These are phyloP conservation scores for Capronia coronata DNA, from an alignment of 2,329 filamentous ascomycete genomes.

Conservation along the genomic window DNA sequence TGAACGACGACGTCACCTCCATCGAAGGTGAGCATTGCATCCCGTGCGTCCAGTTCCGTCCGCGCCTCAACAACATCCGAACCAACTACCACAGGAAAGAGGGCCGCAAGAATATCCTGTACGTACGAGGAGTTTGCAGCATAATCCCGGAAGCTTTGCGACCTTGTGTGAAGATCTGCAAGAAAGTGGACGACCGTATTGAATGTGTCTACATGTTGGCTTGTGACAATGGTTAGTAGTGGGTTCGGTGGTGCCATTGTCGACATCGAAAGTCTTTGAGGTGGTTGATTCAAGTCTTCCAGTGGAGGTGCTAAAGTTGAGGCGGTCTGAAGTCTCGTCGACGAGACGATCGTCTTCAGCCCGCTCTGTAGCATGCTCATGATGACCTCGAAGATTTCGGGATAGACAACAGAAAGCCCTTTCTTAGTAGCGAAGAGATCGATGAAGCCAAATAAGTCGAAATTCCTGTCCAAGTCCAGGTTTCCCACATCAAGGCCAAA, in stretches of 20 bases:
- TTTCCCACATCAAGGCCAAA: constrained; percentile 76
- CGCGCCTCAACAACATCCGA: constrained; percentile 76
- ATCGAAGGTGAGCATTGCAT: constrained; percentile 75
- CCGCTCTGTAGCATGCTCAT: constrained; percentile 82
- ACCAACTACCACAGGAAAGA: constrained; percentile 85
- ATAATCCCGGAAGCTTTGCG: constrained; percentile 74
- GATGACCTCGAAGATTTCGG: constrained; percentile 73
- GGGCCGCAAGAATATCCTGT: constrained; percentile 66
- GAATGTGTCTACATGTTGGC: constrained; percentile 59
- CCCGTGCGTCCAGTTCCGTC: constrained; percentile 76
- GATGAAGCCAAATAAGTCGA: constrained; percentile 67
- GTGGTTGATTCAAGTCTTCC: constrained; percentile 38
- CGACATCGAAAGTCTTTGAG: constrained; percentile 27
- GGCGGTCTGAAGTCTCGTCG: constrained; percentile 42
- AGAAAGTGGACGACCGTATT: constrained; percentile 74
- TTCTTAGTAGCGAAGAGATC: constrained; percentile 58
- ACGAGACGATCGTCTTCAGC: constrained; percentile 60
- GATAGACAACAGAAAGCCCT: constrained; percentile 61
- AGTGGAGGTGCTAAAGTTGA: constrained; percentile 16
- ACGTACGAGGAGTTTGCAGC: constrained; percentile 72
- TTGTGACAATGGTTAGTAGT: constrained; percentile 32
- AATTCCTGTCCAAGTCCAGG: constrained; percentile 64
- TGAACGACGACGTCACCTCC: constrained; percentile 78
- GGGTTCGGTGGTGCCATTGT: constrained; percentile 29
- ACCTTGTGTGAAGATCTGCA: constrained; percentile 69